Evolutionary conservation across 306 rosid species (phyloP), one percentile per base, ranked within the genome.

Genomic region (Inga laurina): DNA sequence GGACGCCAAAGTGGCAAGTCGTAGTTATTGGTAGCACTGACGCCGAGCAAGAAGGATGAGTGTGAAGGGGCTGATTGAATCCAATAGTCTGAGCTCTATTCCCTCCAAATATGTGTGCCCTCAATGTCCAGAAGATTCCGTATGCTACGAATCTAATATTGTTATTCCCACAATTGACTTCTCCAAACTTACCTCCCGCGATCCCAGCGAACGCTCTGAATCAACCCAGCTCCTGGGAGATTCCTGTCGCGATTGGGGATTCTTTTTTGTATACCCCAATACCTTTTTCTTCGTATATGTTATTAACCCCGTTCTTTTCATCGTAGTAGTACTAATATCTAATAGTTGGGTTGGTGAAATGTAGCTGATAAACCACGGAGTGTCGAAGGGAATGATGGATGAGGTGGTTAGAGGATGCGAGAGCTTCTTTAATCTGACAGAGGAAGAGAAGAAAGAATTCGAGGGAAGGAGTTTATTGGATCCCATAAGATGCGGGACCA

Each of bases 221-320:
- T 82, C 69, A 77, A 80, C 83, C 78, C 75, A 77, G 27, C 75
- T 86, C 52, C 88, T 90, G 0, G 90, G 84, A 1, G 56, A 78
- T n/a, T 87, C 93, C 7, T 90, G 93, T 59, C 82, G 85, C 6
- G 85, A 90, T 7, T 90, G 93, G 93, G 93, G 91, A 61, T 90
- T 90, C 79, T 90, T 90, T 48, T 67, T 85, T 90, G 93, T 90
- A 85, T 16, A 18, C 16, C 21, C 6, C 19, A 4, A 3, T 5
- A 51, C n/a, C 14, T 8, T 56, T 8, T 43, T 43, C 43, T 77
- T 18, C 18, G 6, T 52, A 4, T 52, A 52, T 18, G 43, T 39
- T 39, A 39, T 39, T 39, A 39, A 39, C 43, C 43, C 41, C 7
- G 41, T 37, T 37, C 41, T 37, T 37, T 37, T 39, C 43, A 39